These are phyloP conservation scores for Psilocybe subaeruginosa DNA, from an alignment of 768 basidiomycete species.

Conservation along the genomic window DNA sequence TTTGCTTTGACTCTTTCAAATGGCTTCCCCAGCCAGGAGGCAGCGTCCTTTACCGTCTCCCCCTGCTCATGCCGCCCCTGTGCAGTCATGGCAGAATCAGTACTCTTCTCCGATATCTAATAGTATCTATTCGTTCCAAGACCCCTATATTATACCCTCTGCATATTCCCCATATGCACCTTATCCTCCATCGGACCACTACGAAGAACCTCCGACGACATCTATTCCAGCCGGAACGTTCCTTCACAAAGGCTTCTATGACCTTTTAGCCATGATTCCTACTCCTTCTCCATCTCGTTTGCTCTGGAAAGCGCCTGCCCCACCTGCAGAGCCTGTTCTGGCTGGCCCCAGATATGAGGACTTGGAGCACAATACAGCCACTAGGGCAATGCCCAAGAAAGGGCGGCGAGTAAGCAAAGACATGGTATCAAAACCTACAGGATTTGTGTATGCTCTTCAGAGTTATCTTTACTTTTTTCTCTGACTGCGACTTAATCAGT, in stretches of 20 bases:
- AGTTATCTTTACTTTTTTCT: slow-evolving; percentile 25
- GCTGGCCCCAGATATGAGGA: slow-evolving; percentile 77
- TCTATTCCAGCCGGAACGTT: slow-evolving; percentile 70
- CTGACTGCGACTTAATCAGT: slow-evolving; percentile 42
- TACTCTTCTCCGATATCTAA: slow-evolving; percentile 25
- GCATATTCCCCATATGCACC: slow-evolving; percentile 42
- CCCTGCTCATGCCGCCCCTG: slow-evolving; percentile 25
- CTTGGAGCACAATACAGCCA: slow-evolving; percentile 35
- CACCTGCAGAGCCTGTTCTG: slow-evolving; percentile 46
- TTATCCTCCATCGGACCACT: slow-evolving; percentile 34
- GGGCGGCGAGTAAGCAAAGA: slow-evolving; percentile 79
- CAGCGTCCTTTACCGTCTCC: slow-evolving; percentile 33
- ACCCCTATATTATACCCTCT: slow-evolving; percentile 43
- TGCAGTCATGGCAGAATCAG: slow-evolving; percentile 31
- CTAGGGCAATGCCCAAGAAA: slow-evolving; percentile 48
- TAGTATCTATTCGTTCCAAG: slow-evolving; percentile 31
- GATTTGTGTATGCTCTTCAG: slow-evolving; percentile 71
- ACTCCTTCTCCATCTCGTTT: slow-evolving; percentile 71
- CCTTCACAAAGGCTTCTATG: slow-evolving; percentile 90
- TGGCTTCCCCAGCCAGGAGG: slow-evolving; percentile 17
- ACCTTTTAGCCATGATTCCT: slow-evolving; percentile 78
- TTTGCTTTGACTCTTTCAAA: slow-evolving; percentile 8
- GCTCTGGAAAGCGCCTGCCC: slow-evolving; percentile 51
- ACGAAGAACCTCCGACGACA: slow-evolving; percentile 44
- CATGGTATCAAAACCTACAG: slow-evolving; percentile 84